Evolutionary conservation across 2,329 filamentous ascomycete genomes (phyloP), one percentile per base, ranked within the genome.

Genomic region (Claviceps monticola): DNA sequence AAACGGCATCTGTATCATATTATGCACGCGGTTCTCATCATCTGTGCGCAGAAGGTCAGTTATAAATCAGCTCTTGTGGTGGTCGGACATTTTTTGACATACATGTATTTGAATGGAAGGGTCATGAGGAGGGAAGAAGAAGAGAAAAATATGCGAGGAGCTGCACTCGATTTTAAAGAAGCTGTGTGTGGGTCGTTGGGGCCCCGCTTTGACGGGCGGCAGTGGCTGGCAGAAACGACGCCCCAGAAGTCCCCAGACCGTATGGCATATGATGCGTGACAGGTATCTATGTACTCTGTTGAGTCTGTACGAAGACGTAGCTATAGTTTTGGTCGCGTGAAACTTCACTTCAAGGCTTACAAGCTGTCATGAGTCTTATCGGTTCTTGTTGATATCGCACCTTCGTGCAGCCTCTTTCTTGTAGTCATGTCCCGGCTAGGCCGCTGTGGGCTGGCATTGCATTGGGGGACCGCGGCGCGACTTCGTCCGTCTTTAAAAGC

Each of bases 61-160:
- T 73, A 66, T 52, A 54, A 50, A 48, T 51, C 48, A 11, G 45
- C 50, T 34, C 39, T 36, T 39, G 46, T 26, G 48, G 49, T 51
- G 52, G 51, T 51, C 41, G 56, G 58, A 47, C 8, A 50, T 46
- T 46, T 9, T 48, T 42, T 54, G 51, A 81, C 89, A 80, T 76
- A 96, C 90, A 75, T 88, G 80, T 84, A 83, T 85, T 94, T 95
- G 94, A 96, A 90, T 87, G 89, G 90, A 96, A 95, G 88, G 90
- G 88, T 91, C 79, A 82, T 84, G 78, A 82, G 75, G 63, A 65
- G 72, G 71, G 74, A 76, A 69, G 72, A 74, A 75, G 70, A 66
- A 69, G 69, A 61, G 64, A 59, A 67, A 67, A 66, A 61, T 55
- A 60, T 50, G 64, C 64, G 48, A 50, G 50, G 43, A 61, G 61